A percentile compares a stretch with the other conserved stretches of the same genome.
These are phyloP conservation scores for Xylariaceae sp. DNA, from an alignment of 2,329 filamentous ascomycete genomes.

Conservation along the genomic window DNA sequence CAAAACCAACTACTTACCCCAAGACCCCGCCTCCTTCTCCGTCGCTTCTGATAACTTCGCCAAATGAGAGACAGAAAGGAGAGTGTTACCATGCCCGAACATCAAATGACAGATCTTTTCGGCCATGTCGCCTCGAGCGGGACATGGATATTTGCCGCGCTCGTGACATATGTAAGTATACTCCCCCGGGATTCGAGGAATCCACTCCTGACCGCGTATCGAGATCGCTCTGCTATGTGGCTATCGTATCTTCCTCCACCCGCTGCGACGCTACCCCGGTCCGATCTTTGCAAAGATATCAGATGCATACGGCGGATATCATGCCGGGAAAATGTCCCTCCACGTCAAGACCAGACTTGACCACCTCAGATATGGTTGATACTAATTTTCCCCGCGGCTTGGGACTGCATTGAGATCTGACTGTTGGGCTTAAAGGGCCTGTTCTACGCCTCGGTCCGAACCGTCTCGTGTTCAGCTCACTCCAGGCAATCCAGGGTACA, in stretches of 20 bases:
- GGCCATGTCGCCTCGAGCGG: too few relatives aligned
- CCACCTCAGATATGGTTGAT: slow-evolving; percentile 21
- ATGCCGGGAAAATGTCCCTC: slow-evolving; percentile 10
- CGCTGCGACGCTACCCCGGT: slow-evolving; percentile 18
- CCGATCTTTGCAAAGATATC: slow-evolving; percentile 19
- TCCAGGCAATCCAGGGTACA: slow-evolving; percentile 18
- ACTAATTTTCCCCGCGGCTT: not conserved
- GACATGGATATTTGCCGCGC: too few relatives aligned
- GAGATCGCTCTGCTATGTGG: too few relatives aligned
- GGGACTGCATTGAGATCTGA: not conserved
- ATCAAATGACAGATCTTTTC: too few relatives aligned
- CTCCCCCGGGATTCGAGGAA: too few relatives aligned
- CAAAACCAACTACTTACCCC: too few relatives aligned
- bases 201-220: too few relatives aligned
- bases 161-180: too few relatives aligned
- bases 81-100: too few relatives aligned
- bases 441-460: slow-evolving; percentile 19
- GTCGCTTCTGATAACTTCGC: too few relatives aligned
- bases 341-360: slow-evolving; percentile 15
- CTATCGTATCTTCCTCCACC: slow-evolving; percentile 18
- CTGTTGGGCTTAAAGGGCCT: slow-evolving; percentile 1
- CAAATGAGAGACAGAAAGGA: too few relatives aligned
- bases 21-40: too few relatives aligned
- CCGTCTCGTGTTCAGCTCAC: slow-evolving; percentile 19
- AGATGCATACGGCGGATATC: slow-evolving; percentile 16